These are phyloP conservation scores for Apiospora arundinis DNA, from an alignment of 2,329 filamentous ascomycete species.

Conservation along the genomic window DNA sequence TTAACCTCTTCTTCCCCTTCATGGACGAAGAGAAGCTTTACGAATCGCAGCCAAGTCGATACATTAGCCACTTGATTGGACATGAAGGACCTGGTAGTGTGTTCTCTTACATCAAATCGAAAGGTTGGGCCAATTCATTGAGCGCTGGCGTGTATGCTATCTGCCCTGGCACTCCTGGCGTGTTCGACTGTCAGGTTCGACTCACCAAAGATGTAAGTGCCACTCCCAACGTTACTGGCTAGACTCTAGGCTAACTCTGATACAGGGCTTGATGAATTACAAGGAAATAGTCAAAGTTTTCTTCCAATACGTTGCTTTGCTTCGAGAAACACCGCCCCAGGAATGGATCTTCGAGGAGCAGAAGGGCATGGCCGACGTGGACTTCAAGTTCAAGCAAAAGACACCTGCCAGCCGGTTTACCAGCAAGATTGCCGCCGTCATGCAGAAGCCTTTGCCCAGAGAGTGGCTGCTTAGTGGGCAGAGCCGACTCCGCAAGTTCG, in stretches of 20 bases:
- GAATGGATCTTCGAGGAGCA: constrained; percentile 96
- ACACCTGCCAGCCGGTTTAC: constrained; percentile 88
- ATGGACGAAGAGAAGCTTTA: constrained; percentile 82
- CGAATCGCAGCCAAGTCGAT: constrained; percentile 82
- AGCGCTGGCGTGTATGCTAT: constrained; percentile 78
- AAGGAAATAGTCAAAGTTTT: constrained; percentile 81
- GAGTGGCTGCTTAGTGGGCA: constrained; percentile 87
- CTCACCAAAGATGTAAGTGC: constrained; percentile 77
- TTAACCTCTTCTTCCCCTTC: constrained; percentile 85
- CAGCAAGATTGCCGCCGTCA: constrained; percentile 71
- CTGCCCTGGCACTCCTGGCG: constrained; percentile 76
- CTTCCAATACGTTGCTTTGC: constrained; percentile 90
- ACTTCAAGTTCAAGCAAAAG: constrained; percentile 96
- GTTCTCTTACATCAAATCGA: constrained; percentile 86
- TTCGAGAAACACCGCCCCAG: constrained; percentile 80
- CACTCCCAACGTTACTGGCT: constrained; percentile 26
- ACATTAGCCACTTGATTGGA: constrained; percentile 87
- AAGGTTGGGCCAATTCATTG: constrained; percentile 83
- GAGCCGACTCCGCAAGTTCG: constrained; percentile 78
- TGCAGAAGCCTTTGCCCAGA: constrained; percentile 62
- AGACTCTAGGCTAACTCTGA: constrained; percentile 19
- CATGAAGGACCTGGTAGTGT: constrained; percentile 94
- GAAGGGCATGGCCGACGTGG: constrained; percentile 77
- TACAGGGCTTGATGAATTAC: constrained; percentile 75
- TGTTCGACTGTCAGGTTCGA: constrained; percentile 81